Percentiles rank a stretch among this genome's conserved stretches.
Conservation (phyloP, 2,329 filamentous ascomycete species). For the Pseudogymnoascus destructans region DNA sequence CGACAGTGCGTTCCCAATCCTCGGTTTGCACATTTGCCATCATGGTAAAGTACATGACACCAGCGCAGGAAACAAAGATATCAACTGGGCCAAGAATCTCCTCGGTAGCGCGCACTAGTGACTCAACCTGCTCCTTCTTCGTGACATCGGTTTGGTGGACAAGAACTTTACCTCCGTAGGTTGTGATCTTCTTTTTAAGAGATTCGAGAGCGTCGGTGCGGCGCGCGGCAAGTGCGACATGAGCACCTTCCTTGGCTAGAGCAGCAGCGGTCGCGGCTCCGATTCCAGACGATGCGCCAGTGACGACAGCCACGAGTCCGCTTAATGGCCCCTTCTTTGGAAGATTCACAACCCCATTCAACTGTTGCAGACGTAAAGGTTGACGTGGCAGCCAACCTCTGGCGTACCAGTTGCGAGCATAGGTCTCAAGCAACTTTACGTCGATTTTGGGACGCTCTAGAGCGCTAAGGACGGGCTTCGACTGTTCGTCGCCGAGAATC, state of each 20-base stretch:
- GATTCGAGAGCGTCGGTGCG: conserved; percentile 54
- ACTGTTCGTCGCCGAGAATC: conserved; percentile 58
- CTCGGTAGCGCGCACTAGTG: conserved; percentile 45
- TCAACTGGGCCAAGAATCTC: conserved; percentile 59
- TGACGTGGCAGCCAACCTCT: conserved; percentile 60
- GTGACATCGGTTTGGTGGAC: conserved; percentile 63
- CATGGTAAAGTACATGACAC: conserved; percentile 83
- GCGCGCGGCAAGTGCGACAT: conserved; percentile 59
- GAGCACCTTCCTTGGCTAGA: conserved; percentile 56
- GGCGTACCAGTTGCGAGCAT: conserved; percentile 68
- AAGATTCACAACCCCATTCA: conserved; percentile 32
- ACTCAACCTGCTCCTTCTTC: conserved; percentile 49
- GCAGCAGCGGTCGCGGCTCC: conserved; percentile 60
- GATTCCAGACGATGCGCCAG: conserved; percentile 67
- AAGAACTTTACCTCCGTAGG: conserved; percentile 50
- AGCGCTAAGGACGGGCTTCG: conserved; percentile 43
- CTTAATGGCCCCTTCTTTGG: conserved; percentile 45
- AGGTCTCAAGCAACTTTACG: conserved; percentile 57
- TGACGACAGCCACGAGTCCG: conserved; percentile 62
- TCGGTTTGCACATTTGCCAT: conserved; percentile 64
- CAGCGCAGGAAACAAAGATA: conserved; percentile 67
- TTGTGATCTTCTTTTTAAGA: conserved; percentile 47
- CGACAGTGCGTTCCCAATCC: conserved; percentile 71
- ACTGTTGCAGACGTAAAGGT: conserved; percentile 38
- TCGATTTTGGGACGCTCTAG: conserved; percentile 58